phyloP scores from a whole-genome alignment of 192 early-diverging fungal species.

The Coemansia sp. region DNA sequence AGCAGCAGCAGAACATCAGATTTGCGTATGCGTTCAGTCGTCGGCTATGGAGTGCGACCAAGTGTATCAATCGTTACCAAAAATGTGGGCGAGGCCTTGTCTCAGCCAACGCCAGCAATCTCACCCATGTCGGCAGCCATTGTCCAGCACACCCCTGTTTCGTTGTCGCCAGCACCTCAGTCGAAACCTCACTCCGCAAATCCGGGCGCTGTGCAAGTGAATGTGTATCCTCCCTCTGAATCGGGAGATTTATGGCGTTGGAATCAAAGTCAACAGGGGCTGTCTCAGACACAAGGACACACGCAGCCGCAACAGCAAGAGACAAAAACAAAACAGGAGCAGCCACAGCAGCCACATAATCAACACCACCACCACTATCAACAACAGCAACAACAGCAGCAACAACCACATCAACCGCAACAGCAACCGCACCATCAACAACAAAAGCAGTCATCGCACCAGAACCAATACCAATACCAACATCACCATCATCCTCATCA shows the following conservation, averaged over 20 bases:
- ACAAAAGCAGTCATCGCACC: slow-evolving; percentile 1
- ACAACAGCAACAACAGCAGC: slow-evolving; percentile 3
- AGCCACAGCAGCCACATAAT: slow-evolving; percentile 10
- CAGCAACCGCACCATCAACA: not conserved
- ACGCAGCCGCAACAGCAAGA: slow-evolving; percentile 23
- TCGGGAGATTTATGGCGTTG: slow-evolving; percentile 38
- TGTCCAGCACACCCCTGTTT: slow-evolving; percentile 45
- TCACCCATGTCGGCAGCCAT: slow-evolving; percentile 41
- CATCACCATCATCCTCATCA: not conserved
- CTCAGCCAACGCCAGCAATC: slow-evolving; percentile 46
- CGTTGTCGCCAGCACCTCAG: slow-evolving; percentile 41
- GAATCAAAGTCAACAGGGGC: slow-evolving; percentile 16
- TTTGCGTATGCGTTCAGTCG: slow-evolving; percentile 32
- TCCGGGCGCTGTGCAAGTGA: slow-evolving; percentile 36
- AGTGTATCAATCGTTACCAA: slow-evolving; percentile 24
- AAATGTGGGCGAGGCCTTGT: slow-evolving; percentile 18
- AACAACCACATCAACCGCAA: not conserved
- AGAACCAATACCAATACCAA: not conserved
- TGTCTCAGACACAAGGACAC: slow-evolving; percentile 8
- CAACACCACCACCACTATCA: slow-evolving; percentile 1
- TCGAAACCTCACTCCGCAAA: slow-evolving; percentile 28
- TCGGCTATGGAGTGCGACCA: slow-evolving; percentile 10
- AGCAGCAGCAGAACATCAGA: slow-evolving; percentile 25
- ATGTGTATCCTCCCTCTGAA: slow-evolving; percentile 48
- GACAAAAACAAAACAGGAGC: not conserved